Percentiles rank a stretch among this genome's conserved stretches.
These are phyloP conservation scores for Aspergillus cristatus DNA, from an alignment of 495 filamentous ascomycete genomes.

Conservation along the genomic window DNA sequence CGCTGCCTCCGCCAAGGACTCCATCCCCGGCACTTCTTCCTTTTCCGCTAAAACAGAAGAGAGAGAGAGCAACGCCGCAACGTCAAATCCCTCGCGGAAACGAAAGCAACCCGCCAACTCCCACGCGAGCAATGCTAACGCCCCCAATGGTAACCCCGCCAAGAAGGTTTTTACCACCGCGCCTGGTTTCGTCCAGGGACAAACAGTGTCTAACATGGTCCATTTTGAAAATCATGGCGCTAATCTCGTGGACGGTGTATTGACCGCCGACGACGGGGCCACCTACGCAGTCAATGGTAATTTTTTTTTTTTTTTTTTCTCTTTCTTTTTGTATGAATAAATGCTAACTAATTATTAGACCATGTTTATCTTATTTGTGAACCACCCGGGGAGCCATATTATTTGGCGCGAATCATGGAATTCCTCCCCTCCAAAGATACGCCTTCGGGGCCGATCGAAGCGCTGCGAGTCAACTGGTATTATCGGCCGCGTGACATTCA, in stretches of 20 bases:
- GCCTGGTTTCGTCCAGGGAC: conserved; percentile 28
- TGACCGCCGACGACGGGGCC: conserved; percentile 87
- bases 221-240: conserved; percentile 66
- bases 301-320: conserved; percentile 24
- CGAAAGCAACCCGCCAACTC: conserved; percentile 64
- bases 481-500: conserved; percentile 94
- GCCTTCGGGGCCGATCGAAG: conserved; percentile 63
- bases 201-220: conserved; percentile 66
- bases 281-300: conserved; percentile 76
- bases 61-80: conserved; percentile 19
- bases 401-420: conserved; percentile 95
- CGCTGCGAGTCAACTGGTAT: conserved; percentile 94
- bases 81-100: conserved; percentile 52
- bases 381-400: conserved; percentile 96
- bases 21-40: conserved; percentile 55
- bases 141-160: conserved; percentile 27
- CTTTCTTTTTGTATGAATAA: conserved; percentile 2
- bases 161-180: conserved; percentile 39
- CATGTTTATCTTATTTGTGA: conserved; percentile 97
- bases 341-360: conserved; percentile 48
- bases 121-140: conserved; percentile 17
- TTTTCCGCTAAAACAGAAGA: conserved; percentile 46
- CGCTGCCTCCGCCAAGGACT: conserved; percentile 26
- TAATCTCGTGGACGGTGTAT: conserved; percentile 63
- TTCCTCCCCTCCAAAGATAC: conserved; percentile 78